Base-by-base conservation (phyloP, 2,329 filamentous ascomycete genomes). In the Colletotrichum spaethianum region DNA sequence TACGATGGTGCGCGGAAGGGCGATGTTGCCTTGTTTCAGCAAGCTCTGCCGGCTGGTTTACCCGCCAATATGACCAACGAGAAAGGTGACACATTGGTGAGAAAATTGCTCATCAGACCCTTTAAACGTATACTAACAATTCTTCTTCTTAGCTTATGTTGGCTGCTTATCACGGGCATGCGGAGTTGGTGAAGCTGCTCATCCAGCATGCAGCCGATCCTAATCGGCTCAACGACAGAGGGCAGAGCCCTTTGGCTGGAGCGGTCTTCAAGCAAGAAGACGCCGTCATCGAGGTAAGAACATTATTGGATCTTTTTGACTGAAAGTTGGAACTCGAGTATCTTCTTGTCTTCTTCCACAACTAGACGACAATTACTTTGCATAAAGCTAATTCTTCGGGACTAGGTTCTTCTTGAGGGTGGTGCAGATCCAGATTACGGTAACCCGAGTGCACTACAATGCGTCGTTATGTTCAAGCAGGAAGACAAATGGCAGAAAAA, bases 261-360 rank as follows among this genome's bases (percentile, higher is more conserved):
- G 92, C 92, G 0, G 90, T 94, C 11, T 94, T 94, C 80, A 94
- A 94, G 80, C 89, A 89, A 14, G 91, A 92, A 77, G 86, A 88
- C 66, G 88, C 87, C 4, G 89, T 94, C 3, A 87, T 94, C 12
- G 88, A 89, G 78, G 87, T 89, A 71, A 62, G 79, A 23, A 7
- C 12, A 4, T 8, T 8, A 23, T 16, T 9, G 26, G 26, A 14
- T 11, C 18, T 55, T n/a, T 6, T 2, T 33, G 6, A 14, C 3
- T 14, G 9, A 1, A 14, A n/a, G 16, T n/a, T 33, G 4, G 8
- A 36, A 33, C 28, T 36, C 31, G 9, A 23, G 44, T 0, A 18
- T 28, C 2, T 18, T 36, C 11, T n/a, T 14, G 4, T 28, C 9
- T 20, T 55, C 7, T n/a, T 36, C 9, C 20, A 11, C 33, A 55